Base-by-base conservation (phyloP, 768 basidiomycete species). In the Tulasnella sp. region DNA sequence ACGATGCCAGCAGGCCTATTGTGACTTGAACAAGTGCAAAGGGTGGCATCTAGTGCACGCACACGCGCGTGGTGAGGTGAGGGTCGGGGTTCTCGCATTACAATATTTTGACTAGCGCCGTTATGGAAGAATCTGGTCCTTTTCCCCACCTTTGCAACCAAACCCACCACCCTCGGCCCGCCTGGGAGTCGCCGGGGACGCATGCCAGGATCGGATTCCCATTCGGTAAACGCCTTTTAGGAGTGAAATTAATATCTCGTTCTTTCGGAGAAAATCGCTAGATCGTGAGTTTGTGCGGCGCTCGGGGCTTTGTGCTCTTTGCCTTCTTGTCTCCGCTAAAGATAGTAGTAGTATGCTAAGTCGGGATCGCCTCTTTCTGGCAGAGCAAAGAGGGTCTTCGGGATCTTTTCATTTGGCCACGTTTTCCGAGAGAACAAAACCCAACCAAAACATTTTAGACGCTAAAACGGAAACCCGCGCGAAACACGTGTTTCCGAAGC, bases 351-450 rank as follows among this genome's bases (percentile, higher is more conserved):
- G 62, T 16, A 8, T 3, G 18, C n/a, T 31, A 31, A 27, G 62
- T 52, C 24, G 24, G 62, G 62, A 68, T 68, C 62, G 16, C n/a
- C 62, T 31, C 34, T 52, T 6, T 21, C 42, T 10, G 48, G 48
- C 62, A 34, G 34, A 12, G 31, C 9, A 1, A 3, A 27, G 16
- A 14, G 9, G 62, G 62, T 1, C 1, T 68, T 68, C 62, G 62
- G 62, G 62, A 68, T 68, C n/a, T 68, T 68, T 68, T 68, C 62
- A 68, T 68, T 34, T 68, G 27, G n/a, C 62, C 62, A 68, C 62
- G 62, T 68, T 68, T 68, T 68, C 62, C 62, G n/a, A 34, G 62
- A 68, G 31, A 68, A 68, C 27, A 4, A 21, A n/a, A 1, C 62
- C 24, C 31, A 27, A 68, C 62, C 24, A 68, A 27, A 68, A 31